phyloP scores from a whole-genome alignment of 441 rosid species.

The Manihot esculenta region DNA sequence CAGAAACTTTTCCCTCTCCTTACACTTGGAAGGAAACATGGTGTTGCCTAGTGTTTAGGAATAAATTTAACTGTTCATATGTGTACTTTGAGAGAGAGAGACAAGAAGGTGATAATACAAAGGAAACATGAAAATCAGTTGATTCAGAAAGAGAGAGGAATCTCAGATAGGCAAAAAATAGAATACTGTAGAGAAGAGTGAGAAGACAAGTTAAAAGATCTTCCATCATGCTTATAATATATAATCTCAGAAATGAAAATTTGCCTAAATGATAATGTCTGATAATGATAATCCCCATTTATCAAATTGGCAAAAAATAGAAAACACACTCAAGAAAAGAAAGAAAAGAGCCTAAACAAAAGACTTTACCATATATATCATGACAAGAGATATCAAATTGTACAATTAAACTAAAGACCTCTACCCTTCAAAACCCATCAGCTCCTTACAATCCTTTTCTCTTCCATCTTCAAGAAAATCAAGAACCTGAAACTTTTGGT shows the following conservation, averaged over 20 bases:
- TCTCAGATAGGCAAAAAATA: no score
- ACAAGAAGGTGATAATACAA: neutral
- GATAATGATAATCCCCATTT: slow-evolving; percentile 12
- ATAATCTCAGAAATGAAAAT: neutral
- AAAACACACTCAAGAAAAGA: neutral
- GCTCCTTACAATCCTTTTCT: neutral
- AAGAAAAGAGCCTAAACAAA: neutral
- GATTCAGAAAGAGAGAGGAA: no score
- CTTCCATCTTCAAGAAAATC: slow-evolving; percentile 27
- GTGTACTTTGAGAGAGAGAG: no score
- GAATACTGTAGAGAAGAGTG: neutral
- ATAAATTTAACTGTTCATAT: neutral
- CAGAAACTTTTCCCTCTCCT: neutral
- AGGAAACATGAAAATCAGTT: neutral
- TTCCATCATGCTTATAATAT: no score
- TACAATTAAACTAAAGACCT: slow-evolving; percentile 43
- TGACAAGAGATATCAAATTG: slow-evolving; percentile 44
- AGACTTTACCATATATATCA: slow-evolving; percentile 33
- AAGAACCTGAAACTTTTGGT: slow-evolving; percentile 55
- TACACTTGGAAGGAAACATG: neutral
- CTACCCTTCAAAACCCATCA: slow-evolving; percentile 31
- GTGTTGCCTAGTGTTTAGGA: no score
- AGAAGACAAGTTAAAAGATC: slow-evolving; percentile 1
- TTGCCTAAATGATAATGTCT: slow-evolving; percentile 1
- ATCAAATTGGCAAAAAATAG: neutral